A percentile compares a stretch with the other conserved stretches of the same genome.
phyloP scores from a whole-genome alignment of 371 early-diverging fungal genomes.

The Spiromyces aspiralis region DNA sequence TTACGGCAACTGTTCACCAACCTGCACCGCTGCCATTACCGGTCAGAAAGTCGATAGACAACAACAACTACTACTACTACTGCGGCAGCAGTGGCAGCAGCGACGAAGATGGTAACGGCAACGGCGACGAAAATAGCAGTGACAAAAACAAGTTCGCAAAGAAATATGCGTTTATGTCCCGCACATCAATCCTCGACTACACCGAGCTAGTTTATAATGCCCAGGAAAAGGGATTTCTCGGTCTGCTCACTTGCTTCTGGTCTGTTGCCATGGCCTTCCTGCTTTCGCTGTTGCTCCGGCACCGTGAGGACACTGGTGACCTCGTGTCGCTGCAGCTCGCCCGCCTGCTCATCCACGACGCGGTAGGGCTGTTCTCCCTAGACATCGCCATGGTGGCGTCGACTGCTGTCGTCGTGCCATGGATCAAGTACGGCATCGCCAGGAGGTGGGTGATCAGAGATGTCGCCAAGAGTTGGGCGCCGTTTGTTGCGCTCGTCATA shows the following conservation, averaged over 20 bases:
- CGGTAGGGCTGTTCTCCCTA: slow-evolving; percentile 39
- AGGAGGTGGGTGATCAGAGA: neutral
- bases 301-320: slow-evolving; percentile 50
- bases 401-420: slow-evolving; percentile 37
- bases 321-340: slow-evolving; percentile 40
- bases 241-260: slow-evolving; percentile 88
- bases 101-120: neutral
- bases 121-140: neutral
- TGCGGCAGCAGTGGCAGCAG: neutral
- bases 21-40: neutral
- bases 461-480: slow-evolving; percentile 7
- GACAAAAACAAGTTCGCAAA: neutral
- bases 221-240: slow-evolving; percentile 37
- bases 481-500: slow-evolving; percentile 42
- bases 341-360: slow-evolving; percentile 48
- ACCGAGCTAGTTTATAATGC: slow-evolving; percentile 29
- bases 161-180: slow-evolving; percentile 22
- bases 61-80: neutral
- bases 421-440: slow-evolving; percentile 30
- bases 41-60: neutral
- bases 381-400: slow-evolving; percentile 48
- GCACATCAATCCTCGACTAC: slow-evolving; percentile 34
- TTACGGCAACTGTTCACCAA: neutral
- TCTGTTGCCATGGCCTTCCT: slow-evolving; percentile 64
- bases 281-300: slow-evolving; percentile 45